A percentile compares a stretch with the other conserved stretches of the same genome.
Evolutionary conservation across 1,139 yeast species (phyloP).

Genomic region (Barnettozyma hawaiiensis): DNA sequence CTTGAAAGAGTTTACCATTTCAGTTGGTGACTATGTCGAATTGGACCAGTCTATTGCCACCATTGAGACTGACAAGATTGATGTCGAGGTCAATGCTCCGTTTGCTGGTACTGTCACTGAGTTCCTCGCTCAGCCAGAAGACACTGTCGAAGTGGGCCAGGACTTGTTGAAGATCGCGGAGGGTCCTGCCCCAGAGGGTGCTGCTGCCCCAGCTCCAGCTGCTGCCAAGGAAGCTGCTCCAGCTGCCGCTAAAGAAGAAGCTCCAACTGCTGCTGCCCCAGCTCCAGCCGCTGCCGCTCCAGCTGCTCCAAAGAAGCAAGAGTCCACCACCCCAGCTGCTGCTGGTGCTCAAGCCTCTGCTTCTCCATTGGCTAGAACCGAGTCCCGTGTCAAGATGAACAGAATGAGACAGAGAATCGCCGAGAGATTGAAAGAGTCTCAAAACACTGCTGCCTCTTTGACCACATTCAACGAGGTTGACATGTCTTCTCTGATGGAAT

Average conservation of each 20-base stretch:
- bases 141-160: conserved; percentile 95
- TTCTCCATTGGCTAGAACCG: conserved; percentile 64
- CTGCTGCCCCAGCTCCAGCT: conserved; percentile 27
- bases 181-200: conserved; percentile 77
- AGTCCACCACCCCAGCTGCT: conserved; percentile 32
- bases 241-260: conserved; percentile 22
- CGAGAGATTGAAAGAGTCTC: conserved; percentile 98
- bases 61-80: conserved; percentile 97
- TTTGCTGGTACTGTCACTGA: conserved; percentile 86
- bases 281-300: conserved; percentile 14
- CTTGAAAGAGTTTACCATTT: conserved; percentile 67
- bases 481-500: conserved; percentile 86
- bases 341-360: no score
- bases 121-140: conserved; percentile 77
- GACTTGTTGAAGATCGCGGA: conserved; percentile 85
- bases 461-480: conserved; percentile 98
- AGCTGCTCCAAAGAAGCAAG: conserved; percentile 30
- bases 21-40: conserved; percentile 84
- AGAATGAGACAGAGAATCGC: conserved; percentile 99
- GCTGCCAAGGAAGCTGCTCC: conserved; percentile 10
- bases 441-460: conserved; percentile 96
- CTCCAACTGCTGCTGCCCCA: conserved; percentile 26
- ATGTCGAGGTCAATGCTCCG: conserved; percentile 95
- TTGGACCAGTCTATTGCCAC: conserved; percentile 93
- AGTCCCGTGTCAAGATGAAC: conserved; percentile 96